Evolutionary conservation across 2,329 filamentous ascomycete species (phyloP), one percentile per base, ranked within the genome.

Genomic region (Lachnellula cervina): DNA sequence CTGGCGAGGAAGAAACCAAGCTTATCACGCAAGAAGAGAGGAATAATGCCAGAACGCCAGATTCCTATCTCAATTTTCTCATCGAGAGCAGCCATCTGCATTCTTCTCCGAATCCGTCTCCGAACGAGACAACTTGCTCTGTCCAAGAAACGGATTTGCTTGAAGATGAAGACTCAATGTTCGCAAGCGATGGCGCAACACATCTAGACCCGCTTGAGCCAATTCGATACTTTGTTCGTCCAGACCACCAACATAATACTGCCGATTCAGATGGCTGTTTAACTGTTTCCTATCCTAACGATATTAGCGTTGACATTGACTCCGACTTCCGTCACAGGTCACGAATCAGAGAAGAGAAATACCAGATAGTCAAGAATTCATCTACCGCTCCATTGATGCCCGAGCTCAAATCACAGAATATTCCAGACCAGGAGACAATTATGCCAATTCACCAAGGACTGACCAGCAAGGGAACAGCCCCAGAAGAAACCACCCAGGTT

Each of bases 21-120:
- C 13, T 25, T 23, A 14, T 17, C 19, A 11, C 28, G 9, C 28
- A 32, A 32, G 48, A 50, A 14, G 16, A 40, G 11, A 25, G 16
- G 14, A 13, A 21, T 38, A 35, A 35, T 38, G 19, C 32, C 13
- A 51, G 28, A 14, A 62, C 59, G 21, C 58, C 61, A 35, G 59
- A 59, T 43, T 62, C 59, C 2, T 62, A 62, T 50, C 58, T 62
- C 46, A 52, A 51, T 55, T 43, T 57, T 5, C 54, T 62, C 17
- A 58, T 62, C 23, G 49, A 58, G 34, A 43, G 21, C 25, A 44
- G 42, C 11, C 7, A 14, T 19, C 19, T 14, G 13, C 7, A 16
- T 8, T 2, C 11, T 9, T 21, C 19, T 11, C 14, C 19, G 14
- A 14, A 6, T 19, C 42, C 8, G 25, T 23, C 6, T 23, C 19